Base-by-base conservation (phyloP, 2,329 filamentous ascomycete genomes). In the Pseudocercospora fijiensis region DNA sequence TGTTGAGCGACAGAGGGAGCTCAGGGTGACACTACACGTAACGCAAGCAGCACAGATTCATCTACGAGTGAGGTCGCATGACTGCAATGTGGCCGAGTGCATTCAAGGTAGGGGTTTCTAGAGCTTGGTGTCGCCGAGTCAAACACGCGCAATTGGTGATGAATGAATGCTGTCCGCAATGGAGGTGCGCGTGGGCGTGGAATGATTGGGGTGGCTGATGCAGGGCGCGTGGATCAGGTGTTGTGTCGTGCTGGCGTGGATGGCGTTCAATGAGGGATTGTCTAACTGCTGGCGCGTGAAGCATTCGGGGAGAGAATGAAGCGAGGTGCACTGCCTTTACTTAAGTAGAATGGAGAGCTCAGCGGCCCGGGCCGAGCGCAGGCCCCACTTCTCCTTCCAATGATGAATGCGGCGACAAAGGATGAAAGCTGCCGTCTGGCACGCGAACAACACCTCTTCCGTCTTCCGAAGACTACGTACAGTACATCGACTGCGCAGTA, bases 11-110 rank as follows among this genome's bases (percentile, higher is more conserved):
- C 20, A 60, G 41, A 57, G 55, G n/a, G 27, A 60, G 58, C 60
- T 62, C 59, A 52, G 33, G 57, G 60, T 60, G 55, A 64, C 65
- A 63, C 64, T 67, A 65, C 62, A 69, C 57, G 61, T 62, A 60
- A 63, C 61, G 64, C 60, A 68, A 57, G 53, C 63, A 63, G 65
- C 64, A 69, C 62, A 59, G 59, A 22, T 63, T 61, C 60, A 63
- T 68, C 66, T 66, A 66, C 67, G 62, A 65, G 58, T 33, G 45
- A 33, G 51, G 58, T 68, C 66, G 66, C 64, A 65, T 68, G 62
- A 64, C 62, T 64, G 45, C 62, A 33, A 64, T 57, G 57, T 60
- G 59, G 62, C 62, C 62, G 57, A 55, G 52, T 64, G 59, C 59
- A 61, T 57, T 52, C 30, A 57, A 22, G 27, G 62, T 64, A 61